Conservation (phyloP, 2,329 filamentous ascomycete genomes). For the Alternaria tenuissima region DNA sequence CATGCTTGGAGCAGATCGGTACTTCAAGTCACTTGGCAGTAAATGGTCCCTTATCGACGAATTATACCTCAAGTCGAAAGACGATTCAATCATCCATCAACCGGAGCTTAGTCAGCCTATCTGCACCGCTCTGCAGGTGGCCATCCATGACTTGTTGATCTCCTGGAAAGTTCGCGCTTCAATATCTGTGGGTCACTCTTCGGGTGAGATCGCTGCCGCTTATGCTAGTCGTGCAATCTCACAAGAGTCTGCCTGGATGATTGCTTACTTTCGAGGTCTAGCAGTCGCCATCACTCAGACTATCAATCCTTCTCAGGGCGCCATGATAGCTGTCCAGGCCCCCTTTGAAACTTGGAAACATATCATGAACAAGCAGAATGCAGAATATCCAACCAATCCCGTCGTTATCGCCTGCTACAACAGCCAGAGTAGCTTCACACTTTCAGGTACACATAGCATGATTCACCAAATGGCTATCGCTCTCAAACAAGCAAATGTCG, state of each 20-base stretch:
- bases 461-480: slow-evolving; percentile 43
- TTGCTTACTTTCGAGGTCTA: slow-evolving; percentile 26
- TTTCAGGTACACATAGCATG: slow-evolving; percentile 33
- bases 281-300: slow-evolving; percentile 37
- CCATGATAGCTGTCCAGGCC: slow-evolving; percentile 38
- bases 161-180: slow-evolving; percentile 25
- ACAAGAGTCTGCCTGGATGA: slow-evolving; percentile 21
- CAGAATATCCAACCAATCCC: slow-evolving; percentile 1
- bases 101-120: slow-evolving; percentile 30
- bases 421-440: slow-evolving; percentile 38
- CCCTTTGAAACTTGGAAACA: slow-evolving; percentile 9
- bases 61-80: slow-evolving; percentile 12
- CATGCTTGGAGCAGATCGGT: slow-evolving; percentile 17
- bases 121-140: slow-evolving; percentile 32
- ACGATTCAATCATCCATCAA: slow-evolving; percentile 16
- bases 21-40: slow-evolving; percentile 23
- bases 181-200: slow-evolving; percentile 40
- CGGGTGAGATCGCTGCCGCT: slow-evolving; percentile 46
- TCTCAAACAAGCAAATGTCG: slow-evolving; percentile 49
- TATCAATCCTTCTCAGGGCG: slow-evolving; percentile 46
- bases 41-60: slow-evolving; percentile 25
- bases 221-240: slow-evolving; percentile 29
- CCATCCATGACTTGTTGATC: slow-evolving; percentile 26
- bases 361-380: slow-evolving; percentile 16
- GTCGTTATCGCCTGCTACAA: slow-evolving; percentile 45